Base-by-base conservation (phyloP, 2,329 filamentous ascomycete genomes). In the Furcasterigmium sp. region DNA sequence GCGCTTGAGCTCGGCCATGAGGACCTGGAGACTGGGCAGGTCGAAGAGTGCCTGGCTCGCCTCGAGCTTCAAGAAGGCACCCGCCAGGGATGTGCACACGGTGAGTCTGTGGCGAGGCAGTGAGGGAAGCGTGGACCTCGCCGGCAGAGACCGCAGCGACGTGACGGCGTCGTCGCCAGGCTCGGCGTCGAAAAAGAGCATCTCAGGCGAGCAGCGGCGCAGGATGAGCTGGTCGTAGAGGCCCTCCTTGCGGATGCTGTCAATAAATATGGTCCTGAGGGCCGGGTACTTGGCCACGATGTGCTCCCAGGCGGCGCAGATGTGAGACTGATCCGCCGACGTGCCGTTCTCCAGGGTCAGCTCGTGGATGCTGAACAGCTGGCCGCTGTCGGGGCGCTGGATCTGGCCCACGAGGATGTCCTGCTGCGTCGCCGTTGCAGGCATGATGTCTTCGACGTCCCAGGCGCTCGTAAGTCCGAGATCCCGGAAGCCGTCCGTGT, bases 1-100 rank as follows among this genome's bases (percentile, higher is more conserved):
- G 26, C 64, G 60, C 43, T 68, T 64, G 10, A 77, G 60, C 43
- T 76, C 71, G n/a, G 58, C 52, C 17, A 75, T 59, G n/a, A 76
- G 56, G 35, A 67, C 61, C 39, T 70, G 60, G 14, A 76, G 59
- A 46, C 72, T 76, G 3, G 20, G 8, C 30, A 41, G 15, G 54
- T 78, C 74, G 43, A 72, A 76, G 15, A 77, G 56, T 1, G 71
- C 71, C 43, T 73, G 71, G 49, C 70, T 76, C 13, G 68, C 63
- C 48, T 78, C 74, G 4, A 78, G 47, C 53, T 73, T 73, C 29
- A 78, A 51, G 17, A 73, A 59, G 1, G 71, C 72, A 49, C 63
- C 68, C 4, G 58, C 56, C 0, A 60, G 53, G 1, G 67, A 65
- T 44, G 68, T 68, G 46, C 73, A 76, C 20, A 78, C 70, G 0